Percentiles rank a stretch among this genome's conserved stretches.
Evolutionary conservation across 805 yeast genomes (phyloP).

Genomic region (Barnettozyma populi): DNA sequence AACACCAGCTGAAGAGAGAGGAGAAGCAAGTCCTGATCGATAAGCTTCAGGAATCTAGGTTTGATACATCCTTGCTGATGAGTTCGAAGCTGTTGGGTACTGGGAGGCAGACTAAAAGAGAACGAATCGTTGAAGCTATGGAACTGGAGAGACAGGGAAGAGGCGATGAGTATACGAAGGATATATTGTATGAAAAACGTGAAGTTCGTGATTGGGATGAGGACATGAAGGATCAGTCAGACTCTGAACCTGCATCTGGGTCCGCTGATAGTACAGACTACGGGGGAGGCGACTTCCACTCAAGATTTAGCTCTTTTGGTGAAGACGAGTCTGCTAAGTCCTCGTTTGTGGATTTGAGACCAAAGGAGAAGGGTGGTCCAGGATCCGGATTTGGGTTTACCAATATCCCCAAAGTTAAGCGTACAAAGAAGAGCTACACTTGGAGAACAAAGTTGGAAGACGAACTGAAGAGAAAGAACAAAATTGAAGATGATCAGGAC

Average conservation of each 20-base stretch:
- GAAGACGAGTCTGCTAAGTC: conserved; percentile 22
- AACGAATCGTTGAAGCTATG: conserved; percentile 70
- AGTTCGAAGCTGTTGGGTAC: conserved; percentile 77
- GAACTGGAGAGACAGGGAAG: conserved; percentile 68
- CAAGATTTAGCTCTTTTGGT: conserved; percentile 21
- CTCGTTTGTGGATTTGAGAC: conserved; percentile 67
- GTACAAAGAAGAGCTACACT: conserved; percentile 53
- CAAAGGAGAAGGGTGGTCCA: conserved; percentile 50
- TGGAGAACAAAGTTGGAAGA: conserved; percentile 62
- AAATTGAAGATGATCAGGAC: conserved; percentile 56
- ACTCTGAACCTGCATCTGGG: conserved; percentile 8
- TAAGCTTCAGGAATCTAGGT: conserved; percentile 54
- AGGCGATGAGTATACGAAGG: conserved; percentile 54
- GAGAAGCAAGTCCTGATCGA: conserved; percentile 75
- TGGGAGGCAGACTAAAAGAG: conserved; percentile 62
- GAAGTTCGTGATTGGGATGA: conserved; percentile 58
- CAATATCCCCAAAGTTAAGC: conserved; percentile 45
- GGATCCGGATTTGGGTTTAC: conserved; percentile 70
- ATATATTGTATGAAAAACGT: conserved; percentile 65
- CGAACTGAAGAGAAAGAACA: conserved; percentile 38
- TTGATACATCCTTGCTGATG: conserved; percentile 65
- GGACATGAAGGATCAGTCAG: conserved; percentile 26
- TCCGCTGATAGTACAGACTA: conserved; percentile 19
- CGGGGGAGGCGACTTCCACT: conserved; percentile 7
- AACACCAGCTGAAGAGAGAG: conserved; percentile 82